Evolutionary conservation across 257 asterid species (phyloP).

Genomic region (Solanum chilense): DNA sequence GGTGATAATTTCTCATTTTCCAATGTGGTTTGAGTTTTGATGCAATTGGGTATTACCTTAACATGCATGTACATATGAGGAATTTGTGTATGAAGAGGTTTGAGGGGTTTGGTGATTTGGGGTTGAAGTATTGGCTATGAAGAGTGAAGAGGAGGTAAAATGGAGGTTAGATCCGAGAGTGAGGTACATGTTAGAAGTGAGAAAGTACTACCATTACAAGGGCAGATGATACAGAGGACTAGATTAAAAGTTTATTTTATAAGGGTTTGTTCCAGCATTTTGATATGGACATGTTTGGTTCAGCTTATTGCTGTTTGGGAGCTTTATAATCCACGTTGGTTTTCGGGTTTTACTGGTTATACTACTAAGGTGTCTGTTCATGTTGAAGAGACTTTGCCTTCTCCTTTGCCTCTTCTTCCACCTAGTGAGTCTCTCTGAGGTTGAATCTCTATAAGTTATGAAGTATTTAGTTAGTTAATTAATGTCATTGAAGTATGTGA

Average conservation of each 20-base stretch:
- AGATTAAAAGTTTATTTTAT: constrained; percentile 79
- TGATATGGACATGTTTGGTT: constrained; percentile 89
- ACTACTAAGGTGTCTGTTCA: constrained; percentile 27
- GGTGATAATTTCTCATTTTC: neutral
- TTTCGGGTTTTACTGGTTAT: constrained; percentile 31
- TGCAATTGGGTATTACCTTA: neutral
- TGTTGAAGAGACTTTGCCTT: constrained; percentile 28
- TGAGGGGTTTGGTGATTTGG: constrained; percentile 2
- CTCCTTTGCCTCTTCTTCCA: constrained; percentile 29
- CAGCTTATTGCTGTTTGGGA: constrained; percentile 74
- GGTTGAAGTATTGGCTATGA: constrained; percentile 45
- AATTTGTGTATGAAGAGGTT: neutral
- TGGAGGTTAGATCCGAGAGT: constrained; percentile 38
- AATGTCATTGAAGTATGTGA: neutral
- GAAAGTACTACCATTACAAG: constrained; percentile 38
- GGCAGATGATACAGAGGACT: constrained; percentile 52
- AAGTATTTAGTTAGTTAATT: neutral
- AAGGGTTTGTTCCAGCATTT: constrained; percentile 80
- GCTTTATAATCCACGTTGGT: constrained; percentile 67
- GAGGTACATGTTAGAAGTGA: constrained; percentile 28
- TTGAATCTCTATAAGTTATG: neutral
- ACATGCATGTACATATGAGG: neutral
- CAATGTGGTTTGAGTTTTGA: constrained; percentile 2
- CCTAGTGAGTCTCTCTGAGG: constrained; percentile 47
- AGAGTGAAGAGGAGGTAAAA: constrained; percentile 12